Conservation (phyloP, 2,329 filamentous ascomycete species). For the Aspergillus felis region DNA sequence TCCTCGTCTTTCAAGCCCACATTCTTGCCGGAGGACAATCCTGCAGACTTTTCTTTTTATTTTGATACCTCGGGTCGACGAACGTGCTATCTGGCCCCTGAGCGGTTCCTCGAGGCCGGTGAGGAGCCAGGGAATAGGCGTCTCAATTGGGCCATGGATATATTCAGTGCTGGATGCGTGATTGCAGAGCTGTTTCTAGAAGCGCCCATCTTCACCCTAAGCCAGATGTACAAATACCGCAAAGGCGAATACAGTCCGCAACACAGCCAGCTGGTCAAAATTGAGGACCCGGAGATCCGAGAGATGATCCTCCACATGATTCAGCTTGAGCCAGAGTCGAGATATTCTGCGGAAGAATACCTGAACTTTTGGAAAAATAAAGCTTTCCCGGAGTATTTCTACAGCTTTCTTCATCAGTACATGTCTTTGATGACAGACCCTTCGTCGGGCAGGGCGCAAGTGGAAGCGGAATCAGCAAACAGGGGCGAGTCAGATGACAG, state of each 20-base stretch:
- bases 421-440: constrained; percentile 95
- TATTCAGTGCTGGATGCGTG: constrained; percentile 95
- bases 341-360: constrained; percentile 92
- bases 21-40: constrained; percentile 91
- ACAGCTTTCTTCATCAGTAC: constrained; percentile 94
- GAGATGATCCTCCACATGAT: constrained; percentile 96
- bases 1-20: constrained; percentile 93
- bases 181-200: constrained; percentile 96
- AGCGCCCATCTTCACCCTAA: constrained; percentile 93
- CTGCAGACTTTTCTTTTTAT: constrained; percentile 95
- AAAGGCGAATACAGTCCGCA: constrained; percentile 88
- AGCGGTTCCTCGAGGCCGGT: constrained; percentile 75
- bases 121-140: constrained; percentile 61
- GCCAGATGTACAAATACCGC: constrained; percentile 91
- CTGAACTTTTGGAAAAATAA: constrained; percentile 87
- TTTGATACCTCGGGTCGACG: constrained; percentile 89
- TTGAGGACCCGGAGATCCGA: constrained; percentile 80
- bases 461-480: constrained; percentile 66
- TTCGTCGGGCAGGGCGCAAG: constrained; percentile 69
- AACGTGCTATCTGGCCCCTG: constrained; percentile 92
- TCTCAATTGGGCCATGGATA: constrained; percentile 92
- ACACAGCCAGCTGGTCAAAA: constrained; percentile 74
- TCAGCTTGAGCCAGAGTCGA: constrained; percentile 82
- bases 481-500: constrained; percentile 86
- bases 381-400: constrained; percentile 94